These are phyloP conservation scores for Populus nigra DNA, from an alignment of 345 rosid genomes.

Conservation along the genomic window DNA sequence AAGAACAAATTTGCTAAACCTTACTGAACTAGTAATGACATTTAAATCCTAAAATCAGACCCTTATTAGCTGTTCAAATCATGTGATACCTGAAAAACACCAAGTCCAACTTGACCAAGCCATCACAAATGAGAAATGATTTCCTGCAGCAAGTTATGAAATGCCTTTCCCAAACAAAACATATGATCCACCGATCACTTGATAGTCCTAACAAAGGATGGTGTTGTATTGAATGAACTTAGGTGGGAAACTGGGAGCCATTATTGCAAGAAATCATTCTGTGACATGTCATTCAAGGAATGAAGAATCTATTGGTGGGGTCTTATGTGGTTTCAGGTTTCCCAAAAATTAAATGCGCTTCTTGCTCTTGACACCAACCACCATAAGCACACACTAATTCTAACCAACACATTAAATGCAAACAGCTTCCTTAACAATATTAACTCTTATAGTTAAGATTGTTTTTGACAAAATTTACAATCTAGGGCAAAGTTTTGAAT, in stretches of 20 bases:
- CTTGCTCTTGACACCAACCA: background rate
- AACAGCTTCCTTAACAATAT: background rate
- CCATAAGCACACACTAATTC: background rate
- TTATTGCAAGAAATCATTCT: background rate
- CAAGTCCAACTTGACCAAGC: background rate
- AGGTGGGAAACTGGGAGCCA: background rate
- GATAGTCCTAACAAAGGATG: background rate
- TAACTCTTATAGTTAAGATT: background rate
- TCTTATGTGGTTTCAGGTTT: background rate
- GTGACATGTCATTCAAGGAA: background rate
- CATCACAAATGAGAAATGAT: background rate
- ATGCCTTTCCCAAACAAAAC: background rate
- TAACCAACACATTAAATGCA: background rate
- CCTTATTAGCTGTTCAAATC: background rate
- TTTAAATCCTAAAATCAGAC: background rate
- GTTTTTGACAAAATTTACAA: background rate
- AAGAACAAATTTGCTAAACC: background rate
- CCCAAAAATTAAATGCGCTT: background rate
- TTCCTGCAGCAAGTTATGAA: background rate
- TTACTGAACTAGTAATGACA: background rate
- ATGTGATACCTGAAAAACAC: background rate
- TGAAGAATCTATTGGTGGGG: background rate
- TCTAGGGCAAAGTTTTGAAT: background rate
- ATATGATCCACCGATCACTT: background rate
- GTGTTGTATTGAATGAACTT: background rate